Percentiles rank a stretch among this genome's conserved stretches.
Conservation (phyloP, 441 rosid species). For the Populus hybrid region DNA sequence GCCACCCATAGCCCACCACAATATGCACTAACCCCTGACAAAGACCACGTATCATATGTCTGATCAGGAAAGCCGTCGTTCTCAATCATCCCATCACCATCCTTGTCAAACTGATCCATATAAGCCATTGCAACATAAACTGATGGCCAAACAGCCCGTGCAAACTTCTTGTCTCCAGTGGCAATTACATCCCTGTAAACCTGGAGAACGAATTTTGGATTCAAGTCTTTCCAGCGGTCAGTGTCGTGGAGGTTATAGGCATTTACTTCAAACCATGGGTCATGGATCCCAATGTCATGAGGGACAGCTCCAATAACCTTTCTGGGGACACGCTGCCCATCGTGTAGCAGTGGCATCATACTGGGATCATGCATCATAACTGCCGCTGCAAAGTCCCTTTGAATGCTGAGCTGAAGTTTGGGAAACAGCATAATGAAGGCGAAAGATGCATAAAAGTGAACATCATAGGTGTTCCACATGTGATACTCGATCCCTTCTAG, state of each 20-base stretch:
- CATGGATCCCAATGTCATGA: slow-evolving; percentile 73
- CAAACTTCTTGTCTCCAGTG: too few relatives aligned
- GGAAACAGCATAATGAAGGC: slow-evolving; percentile 84
- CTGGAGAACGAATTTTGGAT: slow-evolving; percentile 90
- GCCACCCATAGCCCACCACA: slow-evolving; percentile 94
- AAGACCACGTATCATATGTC: slow-evolving; percentile 93
- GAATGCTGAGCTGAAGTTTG: slow-evolving; percentile 76
- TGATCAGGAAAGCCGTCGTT: slow-evolving; percentile 95
- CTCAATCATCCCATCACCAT: slow-evolving; percentile 93
- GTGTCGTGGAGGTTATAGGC: slow-evolving; percentile 67
- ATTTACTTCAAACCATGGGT: slow-evolving; percentile 92
- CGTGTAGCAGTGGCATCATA: slow-evolving; percentile 53
- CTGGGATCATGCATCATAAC: slow-evolving; percentile 90
- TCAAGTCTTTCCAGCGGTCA: slow-evolving; percentile 86
- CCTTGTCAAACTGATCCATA: slow-evolving; percentile 88
- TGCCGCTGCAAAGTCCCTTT: too few relatives aligned
- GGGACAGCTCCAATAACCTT: slow-evolving; percentile 95
- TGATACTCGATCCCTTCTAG: slow-evolving; percentile 51
- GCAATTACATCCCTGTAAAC: too few relatives aligned
- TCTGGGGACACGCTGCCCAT: slow-evolving; percentile 61
- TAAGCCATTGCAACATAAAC: too few relatives aligned
- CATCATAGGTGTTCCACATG: slow-evolving; percentile 97
- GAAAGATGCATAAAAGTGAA: slow-evolving; percentile 89
- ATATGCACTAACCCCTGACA: slow-evolving; percentile 80
- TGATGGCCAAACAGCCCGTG: too few relatives aligned